A percentile compares a stretch with the other conserved stretches of the same genome.
phyloP scores from a whole-genome alignment of 2,329 filamentous ascomycete genomes.

The Metarhizium rileyi region DNA sequence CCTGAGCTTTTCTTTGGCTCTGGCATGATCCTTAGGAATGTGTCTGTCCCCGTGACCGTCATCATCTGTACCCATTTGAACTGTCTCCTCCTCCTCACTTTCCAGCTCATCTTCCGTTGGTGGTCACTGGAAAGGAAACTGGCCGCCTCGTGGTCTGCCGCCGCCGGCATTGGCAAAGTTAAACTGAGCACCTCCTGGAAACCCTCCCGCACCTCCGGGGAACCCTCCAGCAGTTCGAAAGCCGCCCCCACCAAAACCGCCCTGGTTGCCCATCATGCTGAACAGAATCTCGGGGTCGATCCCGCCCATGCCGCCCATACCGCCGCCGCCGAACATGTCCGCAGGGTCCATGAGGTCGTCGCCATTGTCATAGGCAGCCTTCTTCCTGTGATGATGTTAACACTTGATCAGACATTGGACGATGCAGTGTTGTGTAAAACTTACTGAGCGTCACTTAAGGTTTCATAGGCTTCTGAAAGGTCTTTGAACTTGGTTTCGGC shows the following conservation, averaged over 20 bases:
- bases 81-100: constrained; percentile 20
- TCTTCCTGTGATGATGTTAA: constrained; percentile 54
- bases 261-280: constrained; percentile 70
- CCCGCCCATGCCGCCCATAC: constrained; percentile 43
- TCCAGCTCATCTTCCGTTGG: constrained; percentile 29
- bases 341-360: constrained; percentile 81
- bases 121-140: constrained; percentile 40
- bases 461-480: constrained; percentile 94
- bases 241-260: constrained; percentile 42
- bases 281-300: constrained; percentile 73
- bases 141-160: constrained; percentile 27
- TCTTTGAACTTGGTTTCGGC: constrained; percentile 96
- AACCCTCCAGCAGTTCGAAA: constrained; percentile 43
- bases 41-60: constrained; percentile 14
- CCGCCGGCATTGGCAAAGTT: constrained; percentile 35
- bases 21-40: constrained; percentile 9
- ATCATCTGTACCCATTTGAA: constrained; percentile 15
- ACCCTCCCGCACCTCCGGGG: constrained; percentile 39
- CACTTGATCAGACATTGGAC: not conserved
- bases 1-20: constrained; percentile 16
- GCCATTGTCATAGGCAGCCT: constrained; percentile 82
- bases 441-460: constrained; percentile 84
- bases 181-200: constrained; percentile 38
- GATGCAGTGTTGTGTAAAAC: constrained; percentile 24
- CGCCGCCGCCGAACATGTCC: constrained; percentile 67